Conservation (phyloP, 2,329 filamentous ascomycete species). For the Penicillium brevicompactum region DNA sequence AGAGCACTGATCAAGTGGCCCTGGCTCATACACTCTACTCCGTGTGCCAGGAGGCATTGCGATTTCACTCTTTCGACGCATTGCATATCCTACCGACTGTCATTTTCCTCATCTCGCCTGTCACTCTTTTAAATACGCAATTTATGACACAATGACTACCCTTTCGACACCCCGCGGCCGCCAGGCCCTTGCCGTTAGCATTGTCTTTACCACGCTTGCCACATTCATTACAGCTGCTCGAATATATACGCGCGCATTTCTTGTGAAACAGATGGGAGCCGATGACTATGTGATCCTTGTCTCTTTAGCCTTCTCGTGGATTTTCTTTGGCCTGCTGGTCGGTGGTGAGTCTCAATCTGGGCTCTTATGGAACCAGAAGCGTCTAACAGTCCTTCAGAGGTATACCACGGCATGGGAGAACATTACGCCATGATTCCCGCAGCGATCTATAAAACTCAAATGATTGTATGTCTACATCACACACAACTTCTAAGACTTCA, state of each 20-base stretch:
- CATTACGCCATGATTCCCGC: slow-evolving; percentile 23
- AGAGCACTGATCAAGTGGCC: not conserved
- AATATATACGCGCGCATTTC: slow-evolving; percentile 40
- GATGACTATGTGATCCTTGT: slow-evolving; percentile 43
- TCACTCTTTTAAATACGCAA: slow-evolving; percentile 1
- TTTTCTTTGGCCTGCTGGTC: slow-evolving; percentile 32
- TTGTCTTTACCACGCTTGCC: slow-evolving; percentile 35
- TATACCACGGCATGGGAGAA: slow-evolving; percentile 33
- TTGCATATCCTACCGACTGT: not conserved
- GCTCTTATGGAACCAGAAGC: not conserved
- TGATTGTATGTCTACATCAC: slow-evolving; percentile 24
- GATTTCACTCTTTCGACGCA: not conserved
- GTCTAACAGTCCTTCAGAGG: slow-evolving; percentile 21
- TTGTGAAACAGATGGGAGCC: slow-evolving; percentile 38
- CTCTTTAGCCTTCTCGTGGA: slow-evolving; percentile 34
- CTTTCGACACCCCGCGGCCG: slow-evolving; percentile 30
- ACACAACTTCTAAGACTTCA: not conserved
- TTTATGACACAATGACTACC: slow-evolving; percentile 26
- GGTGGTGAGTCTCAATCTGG: slow-evolving; percentile 29
- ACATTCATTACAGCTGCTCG: slow-evolving; percentile 39
- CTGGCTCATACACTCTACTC: not conserved
- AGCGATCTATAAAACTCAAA: slow-evolving; percentile 22
- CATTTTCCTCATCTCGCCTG: not conserved
- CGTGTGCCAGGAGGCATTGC: not conserved
- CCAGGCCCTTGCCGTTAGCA: slow-evolving; percentile 30